A percentile compares a stretch with the other conserved stretches of the same genome.
Evolutionary conservation across 306 rosid genomes (phyloP).

Genomic region (Rubus parviflorus): DNA sequence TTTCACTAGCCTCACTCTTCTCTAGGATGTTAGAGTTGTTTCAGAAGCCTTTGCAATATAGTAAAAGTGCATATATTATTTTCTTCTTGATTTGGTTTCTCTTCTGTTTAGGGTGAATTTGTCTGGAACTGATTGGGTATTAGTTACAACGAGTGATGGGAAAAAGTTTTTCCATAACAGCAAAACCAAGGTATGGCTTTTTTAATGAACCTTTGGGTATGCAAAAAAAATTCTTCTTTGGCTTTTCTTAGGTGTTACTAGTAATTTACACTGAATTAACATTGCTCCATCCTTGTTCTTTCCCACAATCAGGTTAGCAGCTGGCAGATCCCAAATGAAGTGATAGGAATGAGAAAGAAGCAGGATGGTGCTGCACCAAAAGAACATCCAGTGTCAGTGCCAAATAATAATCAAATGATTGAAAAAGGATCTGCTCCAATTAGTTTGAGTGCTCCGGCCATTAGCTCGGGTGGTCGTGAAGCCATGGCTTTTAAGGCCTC

Average conservation of each 20-base stretch:
- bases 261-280: neutral
- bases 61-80: constrained; percentile 16
- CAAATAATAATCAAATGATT: constrained; percentile 53
- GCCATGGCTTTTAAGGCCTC: constrained; percentile 67
- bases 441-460: constrained; percentile 82
- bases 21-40: constrained; percentile 9
- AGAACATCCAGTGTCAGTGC: constrained; percentile 52
- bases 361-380: constrained; percentile 64
- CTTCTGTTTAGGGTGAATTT: constrained; percentile 56
- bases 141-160: constrained; percentile 83
- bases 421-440: constrained; percentile 71
- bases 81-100: constrained; percentile 15
- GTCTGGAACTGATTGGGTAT: constrained; percentile 87
- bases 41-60: neutral
- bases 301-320: constrained; percentile 69
- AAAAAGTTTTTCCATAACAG: constrained; percentile 86
- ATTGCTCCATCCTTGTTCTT: constrained; percentile 11
- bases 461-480: constrained; percentile 91
- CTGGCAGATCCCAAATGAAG: constrained; percentile 98
- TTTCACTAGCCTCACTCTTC: neutral
- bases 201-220: constrained; percentile 10
- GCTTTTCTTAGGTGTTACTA: constrained; percentile 1
- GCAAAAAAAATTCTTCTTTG: neutral
- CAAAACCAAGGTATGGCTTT: constrained; percentile 71
- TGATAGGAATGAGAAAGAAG: constrained; percentile 78